These are phyloP conservation scores for Aspergillus hancockii DNA, from an alignment of 495 filamentous ascomycete genomes.

Conservation along the genomic window DNA sequence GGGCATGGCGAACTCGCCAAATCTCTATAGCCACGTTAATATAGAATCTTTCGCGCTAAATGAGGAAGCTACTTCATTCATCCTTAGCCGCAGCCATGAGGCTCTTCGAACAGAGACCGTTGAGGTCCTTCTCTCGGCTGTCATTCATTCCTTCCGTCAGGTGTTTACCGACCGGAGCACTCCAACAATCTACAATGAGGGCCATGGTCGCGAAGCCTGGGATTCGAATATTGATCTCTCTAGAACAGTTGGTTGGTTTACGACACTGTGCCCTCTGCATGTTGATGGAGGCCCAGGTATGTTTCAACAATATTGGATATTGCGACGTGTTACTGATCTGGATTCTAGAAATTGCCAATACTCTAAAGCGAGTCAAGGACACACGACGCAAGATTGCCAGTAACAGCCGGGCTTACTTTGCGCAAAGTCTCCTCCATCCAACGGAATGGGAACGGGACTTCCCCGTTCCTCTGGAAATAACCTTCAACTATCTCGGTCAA, in stretches of 20 bases:
- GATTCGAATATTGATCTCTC: constrained; percentile 53
- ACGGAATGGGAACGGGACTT: no score
- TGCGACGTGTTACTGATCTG: neutral
- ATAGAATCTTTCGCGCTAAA: constrained; percentile 47
- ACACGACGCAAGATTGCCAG: constrained; percentile 37
- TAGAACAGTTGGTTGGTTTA: constrained; percentile 64
- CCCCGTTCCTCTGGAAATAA: constrained; percentile 63
- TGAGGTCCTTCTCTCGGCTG: constrained; percentile 53
- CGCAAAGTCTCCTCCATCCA: constrained; percentile 50
- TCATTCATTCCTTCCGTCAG: constrained; percentile 50
- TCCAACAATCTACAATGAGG: constrained; percentile 58
- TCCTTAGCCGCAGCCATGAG: constrained; percentile 45
- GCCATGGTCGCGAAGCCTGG: constrained; percentile 58
- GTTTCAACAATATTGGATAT: neutral
- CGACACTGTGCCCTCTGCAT: constrained; percentile 52
- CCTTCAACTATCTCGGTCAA: constrained; percentile 68
- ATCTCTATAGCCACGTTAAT: constrained; percentile 51
- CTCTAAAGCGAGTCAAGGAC: constrained; percentile 50
- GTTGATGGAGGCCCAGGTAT: constrained; percentile 34
- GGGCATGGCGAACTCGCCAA: constrained; percentile 50
- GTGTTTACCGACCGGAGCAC: constrained; percentile 53
- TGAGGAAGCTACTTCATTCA: constrained; percentile 41
- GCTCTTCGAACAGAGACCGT: constrained; percentile 52
- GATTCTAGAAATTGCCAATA: constrained; percentile 31
- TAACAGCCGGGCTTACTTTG: constrained; percentile 50